These are phyloP conservation scores for Diutina neorugosa DNA, from an alignment of 1,139 yeast species.

Conservation along the genomic window DNA sequence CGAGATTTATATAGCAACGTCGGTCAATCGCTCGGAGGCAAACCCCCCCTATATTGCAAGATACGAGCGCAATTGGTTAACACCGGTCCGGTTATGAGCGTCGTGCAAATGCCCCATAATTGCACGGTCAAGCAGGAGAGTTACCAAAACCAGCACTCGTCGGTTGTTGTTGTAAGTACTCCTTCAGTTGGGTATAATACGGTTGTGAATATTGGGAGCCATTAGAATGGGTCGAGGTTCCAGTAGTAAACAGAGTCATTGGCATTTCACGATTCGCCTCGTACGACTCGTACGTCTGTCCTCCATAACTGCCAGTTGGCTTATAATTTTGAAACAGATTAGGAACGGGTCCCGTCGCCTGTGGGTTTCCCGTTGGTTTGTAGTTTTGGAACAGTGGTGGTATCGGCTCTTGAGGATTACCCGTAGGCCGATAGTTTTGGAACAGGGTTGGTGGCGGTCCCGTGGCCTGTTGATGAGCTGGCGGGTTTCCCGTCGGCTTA, in stretches of 20 bases:
- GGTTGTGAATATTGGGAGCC: slow-evolving; percentile 3
- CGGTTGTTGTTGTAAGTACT: slow-evolving; percentile 17
- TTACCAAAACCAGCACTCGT: slow-evolving; percentile 29
- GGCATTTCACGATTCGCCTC: neutral
- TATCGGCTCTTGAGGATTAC: neutral
- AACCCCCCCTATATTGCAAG: neutral
- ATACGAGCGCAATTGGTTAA: no score
- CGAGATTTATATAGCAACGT: neutral
- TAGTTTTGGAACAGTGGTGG: slow-evolving; percentile 3
- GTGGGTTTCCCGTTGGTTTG: neutral
- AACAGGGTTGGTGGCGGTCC: neutral
- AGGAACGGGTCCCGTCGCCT: neutral
- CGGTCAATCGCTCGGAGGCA: neutral
- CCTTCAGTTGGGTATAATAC: slow-evolving; percentile 2
- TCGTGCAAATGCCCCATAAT: neutral
- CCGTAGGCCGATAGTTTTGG: neutral
- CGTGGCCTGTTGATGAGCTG: neutral
- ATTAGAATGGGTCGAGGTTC: neutral
- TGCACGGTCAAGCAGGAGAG: neutral
- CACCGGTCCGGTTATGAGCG: neutral
- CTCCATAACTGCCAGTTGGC: neutral
- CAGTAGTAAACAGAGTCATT: neutral
- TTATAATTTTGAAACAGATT: neutral
- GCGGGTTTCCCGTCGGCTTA: neutral
- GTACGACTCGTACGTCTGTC: neutral